phyloP scores from a whole-genome alignment of 192 early-diverging fungal genomes.

The Cetraspora pellucida region DNA sequence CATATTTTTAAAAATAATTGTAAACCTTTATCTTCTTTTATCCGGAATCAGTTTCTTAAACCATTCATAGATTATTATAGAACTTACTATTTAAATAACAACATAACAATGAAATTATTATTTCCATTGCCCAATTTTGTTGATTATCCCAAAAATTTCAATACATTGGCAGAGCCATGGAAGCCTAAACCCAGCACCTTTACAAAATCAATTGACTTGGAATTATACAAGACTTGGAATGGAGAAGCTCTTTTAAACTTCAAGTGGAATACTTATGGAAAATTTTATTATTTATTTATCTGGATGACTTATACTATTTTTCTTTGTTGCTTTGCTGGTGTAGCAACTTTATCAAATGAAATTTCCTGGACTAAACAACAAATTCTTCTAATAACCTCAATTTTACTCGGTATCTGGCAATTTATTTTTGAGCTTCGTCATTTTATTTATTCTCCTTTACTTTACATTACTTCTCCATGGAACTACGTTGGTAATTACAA shows the following conservation, averaged over 20 bases:
- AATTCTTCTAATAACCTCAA: not conserved
- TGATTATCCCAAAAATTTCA: not conserved
- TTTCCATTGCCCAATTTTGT: not conserved
- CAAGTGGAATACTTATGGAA: constrained; percentile 5
- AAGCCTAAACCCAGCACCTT: not conserved
- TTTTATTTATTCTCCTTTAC: not conserved
- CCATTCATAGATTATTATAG: no score
- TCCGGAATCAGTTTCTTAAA: no score
- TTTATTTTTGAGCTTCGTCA: constrained; percentile 1
- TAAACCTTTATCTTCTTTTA: no score
- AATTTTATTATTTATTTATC: not conserved
- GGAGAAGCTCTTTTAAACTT: not conserved
- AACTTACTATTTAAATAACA: no score
- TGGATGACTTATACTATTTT: not conserved
- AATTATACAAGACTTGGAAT: constrained; percentile 7
- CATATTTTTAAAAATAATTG: no score
- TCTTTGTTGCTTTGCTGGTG: not conserved
- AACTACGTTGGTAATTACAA: not conserved
- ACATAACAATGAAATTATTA: no score
- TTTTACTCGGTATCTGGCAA: not conserved
- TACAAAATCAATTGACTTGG: not conserved
- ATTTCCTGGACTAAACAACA: not conserved
- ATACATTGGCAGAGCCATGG: not conserved
- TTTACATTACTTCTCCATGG: not conserved
- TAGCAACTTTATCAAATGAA: not conserved